phyloP scores from a whole-genome alignment of 805 yeast species.

The Jamesozyma piceae region DNA sequence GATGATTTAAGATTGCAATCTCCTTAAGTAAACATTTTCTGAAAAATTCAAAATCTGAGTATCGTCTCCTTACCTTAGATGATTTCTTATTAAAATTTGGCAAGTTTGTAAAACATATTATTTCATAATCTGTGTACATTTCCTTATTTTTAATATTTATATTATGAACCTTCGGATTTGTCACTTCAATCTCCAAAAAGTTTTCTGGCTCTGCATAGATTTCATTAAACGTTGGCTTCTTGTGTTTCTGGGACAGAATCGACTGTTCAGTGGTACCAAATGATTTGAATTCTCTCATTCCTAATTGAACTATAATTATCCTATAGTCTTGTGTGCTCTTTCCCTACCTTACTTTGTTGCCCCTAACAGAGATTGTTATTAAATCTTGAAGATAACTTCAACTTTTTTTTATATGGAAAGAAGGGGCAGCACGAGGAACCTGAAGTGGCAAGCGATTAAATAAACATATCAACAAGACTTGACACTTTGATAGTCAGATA shows the following conservation, averaged over 20 bases:
- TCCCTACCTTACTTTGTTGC: background rate
- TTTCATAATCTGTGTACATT: slow-evolving; percentile 87
- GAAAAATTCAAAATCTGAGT: slow-evolving; percentile 81
- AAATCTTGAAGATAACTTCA: too few species aligned
- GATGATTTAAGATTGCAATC: slow-evolving; percentile 35
- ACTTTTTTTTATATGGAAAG: too few species aligned
- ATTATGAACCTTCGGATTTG: slow-evolving; percentile 26
- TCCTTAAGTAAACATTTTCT: slow-evolving; percentile 67
- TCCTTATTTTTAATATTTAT: background rate
- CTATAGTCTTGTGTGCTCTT: background rate
- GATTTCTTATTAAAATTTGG: slow-evolving; percentile 67
- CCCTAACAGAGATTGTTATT: too few species aligned
- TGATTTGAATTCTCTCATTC: slow-evolving; percentile 23
- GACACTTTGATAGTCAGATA: too few species aligned
- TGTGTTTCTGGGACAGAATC: slow-evolving; percentile 18
- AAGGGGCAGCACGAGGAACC: too few species aligned
- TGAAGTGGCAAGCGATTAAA: too few species aligned
- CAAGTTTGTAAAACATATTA: slow-evolving; percentile 80
- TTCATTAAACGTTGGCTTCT: slow-evolving; percentile 62
- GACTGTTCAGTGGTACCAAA: slow-evolving; percentile 23
- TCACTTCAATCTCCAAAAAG: slow-evolving; percentile 82
- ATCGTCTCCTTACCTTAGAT: slow-evolving; percentile 72
- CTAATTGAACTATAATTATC: background rate
- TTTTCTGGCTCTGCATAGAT: slow-evolving; percentile 92
- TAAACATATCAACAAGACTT: too few species aligned